These are phyloP conservation scores for Aspergillus sp. DNA, from an alignment of 2,329 filamentous ascomycete species.

Conservation along the genomic window DNA sequence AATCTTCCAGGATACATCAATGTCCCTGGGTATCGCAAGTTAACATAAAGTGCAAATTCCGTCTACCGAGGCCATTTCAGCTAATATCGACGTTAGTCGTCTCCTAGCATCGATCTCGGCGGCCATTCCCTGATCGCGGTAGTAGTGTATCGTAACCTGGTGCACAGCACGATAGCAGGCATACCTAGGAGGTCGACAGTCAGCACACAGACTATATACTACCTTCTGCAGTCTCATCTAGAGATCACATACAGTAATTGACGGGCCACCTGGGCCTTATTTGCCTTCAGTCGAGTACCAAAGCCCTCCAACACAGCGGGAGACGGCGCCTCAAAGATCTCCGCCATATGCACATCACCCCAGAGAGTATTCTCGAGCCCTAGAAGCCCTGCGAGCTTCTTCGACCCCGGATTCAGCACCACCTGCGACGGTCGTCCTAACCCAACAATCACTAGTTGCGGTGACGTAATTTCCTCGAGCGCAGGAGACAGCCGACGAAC, in stretches of 20 bases:
- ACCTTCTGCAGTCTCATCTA: neutral
- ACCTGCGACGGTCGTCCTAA: slow-evolving; percentile 53
- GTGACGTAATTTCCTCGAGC: slow-evolving; percentile 54
- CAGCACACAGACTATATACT: neutral
- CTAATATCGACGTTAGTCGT: slow-evolving; percentile 34
- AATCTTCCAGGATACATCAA: neutral
- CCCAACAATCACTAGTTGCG: slow-evolving; percentile 55
- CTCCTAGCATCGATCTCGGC: slow-evolving; percentile 41
- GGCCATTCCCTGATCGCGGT: slow-evolving; percentile 37
- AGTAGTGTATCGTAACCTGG: slow-evolving; percentile 42
- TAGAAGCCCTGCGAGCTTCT: slow-evolving; percentile 52
- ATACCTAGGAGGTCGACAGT: slow-evolving; percentile 31
- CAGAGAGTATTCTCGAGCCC: slow-evolving; percentile 58
- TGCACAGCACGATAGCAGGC: slow-evolving; percentile 42
- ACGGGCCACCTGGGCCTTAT: slow-evolving; percentile 30
- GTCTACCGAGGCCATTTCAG: slow-evolving; percentile 29
- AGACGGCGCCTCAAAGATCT: slow-evolving; percentile 47
- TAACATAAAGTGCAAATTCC: neutral
- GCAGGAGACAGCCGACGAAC: slow-evolving; percentile 46
- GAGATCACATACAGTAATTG: slow-evolving; percentile 36
- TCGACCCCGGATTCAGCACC: slow-evolving; percentile 52
- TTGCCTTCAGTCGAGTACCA: slow-evolving; percentile 28
- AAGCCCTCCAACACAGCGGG: slow-evolving; percentile 40
- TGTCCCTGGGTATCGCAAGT: neutral
- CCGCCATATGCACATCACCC: slow-evolving; percentile 59